These are phyloP conservation scores for Tetradesmus lagerheimii DNA, from an alignment of 139 green algal species.

Conservation along the genomic window DNA sequence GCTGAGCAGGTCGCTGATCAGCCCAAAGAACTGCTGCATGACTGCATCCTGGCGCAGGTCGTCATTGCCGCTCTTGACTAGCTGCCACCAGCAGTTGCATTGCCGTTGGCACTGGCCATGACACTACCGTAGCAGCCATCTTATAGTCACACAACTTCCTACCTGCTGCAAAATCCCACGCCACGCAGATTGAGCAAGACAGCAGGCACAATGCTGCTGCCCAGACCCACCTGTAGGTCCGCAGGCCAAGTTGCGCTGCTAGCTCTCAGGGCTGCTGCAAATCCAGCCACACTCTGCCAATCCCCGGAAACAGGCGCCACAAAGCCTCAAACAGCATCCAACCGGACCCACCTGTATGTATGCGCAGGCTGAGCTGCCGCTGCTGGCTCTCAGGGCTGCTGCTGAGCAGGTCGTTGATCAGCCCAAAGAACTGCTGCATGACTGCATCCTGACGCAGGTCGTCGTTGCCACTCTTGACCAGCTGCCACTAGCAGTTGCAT, in stretches of 20 bases:
- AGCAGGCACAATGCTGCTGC: too few species aligned
- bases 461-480: constrained; percentile 86
- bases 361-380: constrained; percentile 79
- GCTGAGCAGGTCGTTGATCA: constrained; percentile 88
- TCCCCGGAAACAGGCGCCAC: too few species aligned
- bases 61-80: constrained; percentile 85
- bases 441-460: constrained; percentile 93
- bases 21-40: constrained; percentile 97
- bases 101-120: too few species aligned
- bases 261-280: neutral
- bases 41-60: constrained; percentile 93
- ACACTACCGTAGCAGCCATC: too few species aligned
- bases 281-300: neutral
- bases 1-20: constrained; percentile 88
- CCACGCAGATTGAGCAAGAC: too few species aligned
- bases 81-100: constrained; percentile 44
- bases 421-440: constrained; percentile 97
- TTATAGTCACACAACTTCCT: too few species aligned
- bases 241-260: too few species aligned
- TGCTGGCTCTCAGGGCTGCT: neutral
- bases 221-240: too few species aligned
- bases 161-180: too few species aligned
- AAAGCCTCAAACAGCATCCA: too few species aligned
- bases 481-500: too few species aligned
- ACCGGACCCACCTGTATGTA: constrained; percentile 78